phyloP scores from a whole-genome alignment of 2,329 filamentous ascomycete species.

The Microdochium bolleyi region DNA sequence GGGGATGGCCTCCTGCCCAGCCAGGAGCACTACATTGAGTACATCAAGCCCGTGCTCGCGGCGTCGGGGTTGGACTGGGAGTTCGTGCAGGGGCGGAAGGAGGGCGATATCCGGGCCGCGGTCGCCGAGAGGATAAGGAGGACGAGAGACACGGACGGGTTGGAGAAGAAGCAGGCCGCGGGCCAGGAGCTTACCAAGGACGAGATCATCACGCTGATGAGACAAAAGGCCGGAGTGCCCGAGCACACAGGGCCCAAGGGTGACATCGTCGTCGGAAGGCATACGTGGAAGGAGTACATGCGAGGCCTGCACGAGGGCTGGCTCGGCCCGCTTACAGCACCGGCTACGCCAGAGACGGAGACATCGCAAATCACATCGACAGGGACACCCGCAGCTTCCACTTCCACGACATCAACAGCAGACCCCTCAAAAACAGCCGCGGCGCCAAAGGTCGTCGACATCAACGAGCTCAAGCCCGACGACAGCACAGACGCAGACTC shows the following conservation, averaged over 20 bases:
- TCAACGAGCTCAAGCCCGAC: constrained; percentile 7
- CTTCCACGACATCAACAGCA: constrained; percentile 9
- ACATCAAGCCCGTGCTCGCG: constrained; percentile 86
- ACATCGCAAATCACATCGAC: constrained; percentile 14
- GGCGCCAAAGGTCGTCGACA: background rate
- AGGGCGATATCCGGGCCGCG: constrained; percentile 86
- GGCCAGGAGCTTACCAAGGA: constrained; percentile 47
- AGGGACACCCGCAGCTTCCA: constrained; percentile 17
- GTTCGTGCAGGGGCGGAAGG: constrained; percentile 81
- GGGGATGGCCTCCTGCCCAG: constrained; percentile 75
- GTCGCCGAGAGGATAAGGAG: constrained; percentile 82
- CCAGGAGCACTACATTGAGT: constrained; percentile 94
- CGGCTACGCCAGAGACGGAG: constrained; percentile 27
- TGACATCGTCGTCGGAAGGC: constrained; percentile 81
- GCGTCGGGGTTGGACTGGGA: constrained; percentile 92
- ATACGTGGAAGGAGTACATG: constrained; percentile 97
- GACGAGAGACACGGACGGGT: constrained; percentile 40
- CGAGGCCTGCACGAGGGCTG: constrained; percentile 92
- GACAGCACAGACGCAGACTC: constrained; percentile 10
- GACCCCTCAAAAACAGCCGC: constrained; percentile 2
- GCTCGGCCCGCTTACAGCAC: constrained; percentile 73
- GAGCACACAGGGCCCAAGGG: constrained; percentile 70
- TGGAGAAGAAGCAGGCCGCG: constrained; percentile 25
- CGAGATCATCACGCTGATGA: constrained; percentile 52
- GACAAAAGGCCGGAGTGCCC: constrained; percentile 57